phyloP scores from a whole-genome alignment of 163 green algal species.

The Botryococcus braunii region DNA sequence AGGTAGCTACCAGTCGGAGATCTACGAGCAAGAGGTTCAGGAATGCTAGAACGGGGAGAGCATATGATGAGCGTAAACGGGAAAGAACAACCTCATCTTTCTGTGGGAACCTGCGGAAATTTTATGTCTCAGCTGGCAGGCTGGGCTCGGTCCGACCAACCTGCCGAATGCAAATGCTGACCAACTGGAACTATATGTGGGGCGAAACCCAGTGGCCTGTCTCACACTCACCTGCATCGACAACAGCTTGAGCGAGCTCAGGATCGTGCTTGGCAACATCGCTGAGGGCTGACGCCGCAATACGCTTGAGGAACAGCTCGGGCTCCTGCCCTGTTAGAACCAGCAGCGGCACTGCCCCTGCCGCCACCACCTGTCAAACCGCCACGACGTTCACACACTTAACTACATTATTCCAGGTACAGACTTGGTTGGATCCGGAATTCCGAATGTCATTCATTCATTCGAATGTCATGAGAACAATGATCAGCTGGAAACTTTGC shows the following conservation, averaged over 20 bases:
- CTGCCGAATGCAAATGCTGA: background rate
- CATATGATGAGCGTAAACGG: background rate
- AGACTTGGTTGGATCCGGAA: too few species aligned
- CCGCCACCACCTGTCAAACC: slow-evolving; percentile 43
- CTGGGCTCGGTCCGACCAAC: background rate
- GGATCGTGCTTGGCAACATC: slow-evolving; percentile 80
- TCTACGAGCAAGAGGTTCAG: too few species aligned
- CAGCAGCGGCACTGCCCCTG: slow-evolving; percentile 62
- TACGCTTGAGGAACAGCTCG: slow-evolving; percentile 73
- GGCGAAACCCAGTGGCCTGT: too few species aligned
- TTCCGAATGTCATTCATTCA: too few species aligned
- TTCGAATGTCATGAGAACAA: too few species aligned
- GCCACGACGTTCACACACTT: too few species aligned
- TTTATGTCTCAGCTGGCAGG: background rate
- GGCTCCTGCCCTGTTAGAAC: slow-evolving; percentile 78
- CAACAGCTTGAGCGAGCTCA: slow-evolving; percentile 71
- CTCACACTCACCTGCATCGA: slow-evolving; percentile 65
- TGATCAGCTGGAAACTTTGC: too few species aligned
- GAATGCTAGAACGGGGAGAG: background rate
- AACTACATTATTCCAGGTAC: too few species aligned
- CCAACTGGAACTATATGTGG: background rate
- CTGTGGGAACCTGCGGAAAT: background rate
- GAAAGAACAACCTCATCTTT: background rate
- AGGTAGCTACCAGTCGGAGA: too few species aligned
- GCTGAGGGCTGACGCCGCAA: slow-evolving; percentile 66